These are phyloP conservation scores for Phytophthora lateralis DNA, from an alignment of 352 stramenopile genomes.

Conservation along the genomic window DNA sequence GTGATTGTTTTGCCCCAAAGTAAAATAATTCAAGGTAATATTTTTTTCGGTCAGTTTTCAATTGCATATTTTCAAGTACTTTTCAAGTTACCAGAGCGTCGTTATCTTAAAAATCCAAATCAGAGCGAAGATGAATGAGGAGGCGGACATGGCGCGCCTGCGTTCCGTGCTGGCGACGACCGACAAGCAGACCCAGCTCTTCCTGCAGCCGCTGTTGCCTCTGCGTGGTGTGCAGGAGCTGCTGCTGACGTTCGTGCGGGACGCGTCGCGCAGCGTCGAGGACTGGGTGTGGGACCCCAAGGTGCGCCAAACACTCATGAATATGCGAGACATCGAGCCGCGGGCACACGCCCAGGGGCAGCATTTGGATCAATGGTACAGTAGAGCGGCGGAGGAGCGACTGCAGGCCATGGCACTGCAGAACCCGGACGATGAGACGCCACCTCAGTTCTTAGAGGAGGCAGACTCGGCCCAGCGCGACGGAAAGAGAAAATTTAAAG, in stretches of 20 bases:
- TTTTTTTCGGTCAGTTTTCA: no score
- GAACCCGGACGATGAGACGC: constrained; percentile 26
- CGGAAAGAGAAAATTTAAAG: constrained; percentile 70
- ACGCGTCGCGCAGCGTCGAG: constrained; percentile 62
- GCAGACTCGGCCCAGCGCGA: constrained; percentile 58
- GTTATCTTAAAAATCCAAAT: no score
- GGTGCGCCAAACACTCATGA: constrained; percentile 57
- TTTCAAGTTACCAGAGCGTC: no score
- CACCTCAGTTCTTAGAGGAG: constrained; percentile 35
- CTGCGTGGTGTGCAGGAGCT: constrained; percentile 71
- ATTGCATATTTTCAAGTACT: no score
- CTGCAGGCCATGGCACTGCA: constrained; percentile 16
- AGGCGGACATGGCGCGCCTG: constrained; percentile 43
- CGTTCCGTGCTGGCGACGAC: constrained; percentile 41
- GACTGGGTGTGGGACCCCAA: constrained; percentile 81
- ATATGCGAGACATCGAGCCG: constrained; percentile 44
- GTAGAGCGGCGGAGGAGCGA: constrained; percentile 33
- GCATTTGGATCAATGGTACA: constrained; percentile 57
- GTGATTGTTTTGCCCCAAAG: no score
- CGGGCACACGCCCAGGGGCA: constrained; percentile 29
- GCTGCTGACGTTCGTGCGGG: constrained; percentile 69
- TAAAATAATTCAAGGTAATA: no score
- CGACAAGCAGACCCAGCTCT: constrained; percentile 58
- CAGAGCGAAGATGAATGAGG: constrained; percentile 10
- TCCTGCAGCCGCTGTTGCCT: constrained; percentile 63